phyloP scores from a whole-genome alignment of 106 monocot genomes.

The Alisma plantagoaquatica region DNA sequence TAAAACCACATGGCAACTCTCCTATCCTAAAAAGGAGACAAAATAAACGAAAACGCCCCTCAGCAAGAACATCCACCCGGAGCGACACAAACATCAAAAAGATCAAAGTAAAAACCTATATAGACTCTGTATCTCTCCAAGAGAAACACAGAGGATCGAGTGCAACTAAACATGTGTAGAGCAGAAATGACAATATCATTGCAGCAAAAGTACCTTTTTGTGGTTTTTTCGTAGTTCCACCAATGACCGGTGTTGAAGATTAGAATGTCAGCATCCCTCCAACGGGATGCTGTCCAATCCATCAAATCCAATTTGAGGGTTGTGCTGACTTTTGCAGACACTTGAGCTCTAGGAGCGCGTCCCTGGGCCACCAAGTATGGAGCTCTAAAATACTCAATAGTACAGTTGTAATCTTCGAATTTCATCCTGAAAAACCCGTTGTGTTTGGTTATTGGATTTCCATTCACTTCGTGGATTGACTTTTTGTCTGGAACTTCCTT shows the following conservation, averaged over 20 bases:
- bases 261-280: conserved; percentile 18
- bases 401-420: conserved; percentile 20
- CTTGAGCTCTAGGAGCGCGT: conserved; percentile 7
- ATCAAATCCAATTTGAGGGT: conserved; percentile 15
- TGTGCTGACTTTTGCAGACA: conserved; percentile 2
- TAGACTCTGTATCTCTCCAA: too few species aligned
- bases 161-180: too few species aligned
- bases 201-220: conserved; percentile 8
- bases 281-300: conserved; percentile 15
- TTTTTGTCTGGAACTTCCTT: conserved; percentile 7
- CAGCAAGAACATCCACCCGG: neutral
- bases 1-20: too few species aligned
- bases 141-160: too few species aligned
- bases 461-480: conserved; percentile 20
- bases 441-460: conserved; percentile 19
- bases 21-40: too few species aligned
- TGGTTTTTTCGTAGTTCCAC: conserved; percentile 24
- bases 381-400: conserved; percentile 18
- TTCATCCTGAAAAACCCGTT: conserved; percentile 16
- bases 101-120: neutral
- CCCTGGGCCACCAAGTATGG: conserved; percentile 19
- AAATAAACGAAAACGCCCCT: too few species aligned
- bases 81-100: neutral
- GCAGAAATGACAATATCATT: neutral
- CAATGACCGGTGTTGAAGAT: conserved; percentile 25